These are phyloP conservation scores for Bjerkandera adusta DNA, from an alignment of 1,284 basidiomycete genomes.

Conservation along the genomic window DNA sequence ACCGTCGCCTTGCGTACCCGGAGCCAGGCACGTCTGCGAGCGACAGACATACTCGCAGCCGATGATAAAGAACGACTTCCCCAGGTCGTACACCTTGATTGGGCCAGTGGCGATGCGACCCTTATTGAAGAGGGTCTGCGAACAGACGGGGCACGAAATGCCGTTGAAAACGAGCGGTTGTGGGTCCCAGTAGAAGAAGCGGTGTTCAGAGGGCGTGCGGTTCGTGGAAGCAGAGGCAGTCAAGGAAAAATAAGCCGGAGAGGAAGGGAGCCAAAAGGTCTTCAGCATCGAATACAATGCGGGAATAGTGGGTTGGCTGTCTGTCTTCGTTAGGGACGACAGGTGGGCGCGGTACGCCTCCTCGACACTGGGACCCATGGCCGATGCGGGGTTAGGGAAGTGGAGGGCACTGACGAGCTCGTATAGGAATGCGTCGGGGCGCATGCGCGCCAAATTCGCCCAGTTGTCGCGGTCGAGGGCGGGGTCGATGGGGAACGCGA, in stretches of 20 bases:
- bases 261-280: constrained; percentile 77
- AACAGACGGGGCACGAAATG: constrained; percentile 63
- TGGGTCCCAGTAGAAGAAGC: constrained; percentile 79
- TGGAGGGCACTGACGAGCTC: constrained; percentile 52
- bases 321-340: constrained; percentile 50
- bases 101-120: constrained; percentile 70
- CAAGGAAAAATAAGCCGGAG: constrained; percentile 68
- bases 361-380: constrained; percentile 57
- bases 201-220: constrained; percentile 59
- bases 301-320: constrained; percentile 49
- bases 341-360: constrained; percentile 74
- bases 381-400: constrained; percentile 55
- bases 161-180: constrained; percentile 75
- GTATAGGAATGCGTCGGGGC: constrained; percentile 53
- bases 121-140: constrained; percentile 52
- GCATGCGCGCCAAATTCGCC: constrained; percentile 51
- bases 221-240: constrained; percentile 69
- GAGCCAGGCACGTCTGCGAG: constrained; percentile 45
- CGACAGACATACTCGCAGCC: constrained; percentile 74
- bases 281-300: constrained; percentile 68
- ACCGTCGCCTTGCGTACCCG: constrained; percentile 42
- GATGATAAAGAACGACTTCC: constrained; percentile 74
- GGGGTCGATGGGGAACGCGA: constrained; percentile 44
- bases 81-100: constrained; percentile 71
- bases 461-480: constrained; percentile 58